phyloP scores from a whole-genome alignment of 2,329 filamentous ascomycete species.

The Claviceps arundinis region DNA sequence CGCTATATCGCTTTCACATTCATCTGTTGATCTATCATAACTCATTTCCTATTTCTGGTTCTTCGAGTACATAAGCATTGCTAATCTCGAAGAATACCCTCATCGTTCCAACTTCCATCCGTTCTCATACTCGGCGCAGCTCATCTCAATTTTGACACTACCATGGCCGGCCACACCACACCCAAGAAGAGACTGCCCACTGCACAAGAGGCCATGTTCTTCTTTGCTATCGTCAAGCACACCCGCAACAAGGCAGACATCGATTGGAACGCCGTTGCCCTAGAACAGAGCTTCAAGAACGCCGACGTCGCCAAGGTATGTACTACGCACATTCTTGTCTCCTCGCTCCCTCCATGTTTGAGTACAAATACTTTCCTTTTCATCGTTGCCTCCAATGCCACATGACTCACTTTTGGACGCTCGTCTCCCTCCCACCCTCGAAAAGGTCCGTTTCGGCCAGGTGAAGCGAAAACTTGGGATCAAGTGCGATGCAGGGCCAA shows the following conservation, averaged over 20 bases:
- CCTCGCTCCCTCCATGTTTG: too few relatives aligned
- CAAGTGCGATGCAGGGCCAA: conserved; percentile 12
- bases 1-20: background rate
- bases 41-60: too few relatives aligned
- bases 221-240: conserved; percentile 31
- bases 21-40: too few relatives aligned
- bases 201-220: conserved; percentile 28
- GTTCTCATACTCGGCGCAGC: background rate
- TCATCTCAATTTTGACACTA: background rate
- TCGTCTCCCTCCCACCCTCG: too few relatives aligned
- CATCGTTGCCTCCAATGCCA: background rate
- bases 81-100: too few relatives aligned
- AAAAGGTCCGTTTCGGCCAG: conserved; percentile 33
- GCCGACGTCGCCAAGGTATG: conserved; percentile 30
- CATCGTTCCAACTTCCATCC: too few relatives aligned
- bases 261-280: conserved; percentile 34
- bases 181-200: conserved; percentile 23
- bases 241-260: conserved; percentile 29
- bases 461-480: conserved; percentile 34
- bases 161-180: conserved; percentile 17
- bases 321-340: background rate
- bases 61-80: too few relatives aligned
- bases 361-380: too few relatives aligned
- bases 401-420: background rate
- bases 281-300: conserved; percentile 29